Percentiles rank a stretch among this genome's conserved stretches.
phyloP scores from a whole-genome alignment of 805 yeast species.

The Priceomyces melissophilus region DNA sequence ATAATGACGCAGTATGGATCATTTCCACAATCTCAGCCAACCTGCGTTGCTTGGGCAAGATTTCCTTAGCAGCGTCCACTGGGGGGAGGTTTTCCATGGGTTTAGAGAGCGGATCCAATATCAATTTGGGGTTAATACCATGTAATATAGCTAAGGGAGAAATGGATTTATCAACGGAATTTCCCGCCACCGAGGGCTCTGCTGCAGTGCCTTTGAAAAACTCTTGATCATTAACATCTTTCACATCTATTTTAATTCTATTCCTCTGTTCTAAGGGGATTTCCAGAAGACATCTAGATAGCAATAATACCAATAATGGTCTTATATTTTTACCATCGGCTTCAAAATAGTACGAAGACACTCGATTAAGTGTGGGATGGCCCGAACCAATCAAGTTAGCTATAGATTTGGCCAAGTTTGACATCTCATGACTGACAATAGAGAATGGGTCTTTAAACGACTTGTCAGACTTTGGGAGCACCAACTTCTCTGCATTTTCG shows the following conservation, averaged over 20 bases:
- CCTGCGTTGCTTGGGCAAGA: constrained; percentile 90
- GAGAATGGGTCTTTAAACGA: constrained; percentile 79
- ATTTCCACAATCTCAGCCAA: constrained; percentile 96
- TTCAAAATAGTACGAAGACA: constrained; percentile 92
- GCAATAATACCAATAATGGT: constrained; percentile 80
- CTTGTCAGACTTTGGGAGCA: constrained; percentile 51
- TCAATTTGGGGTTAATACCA: constrained; percentile 83
- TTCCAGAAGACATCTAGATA: constrained; percentile 74
- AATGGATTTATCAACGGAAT: constrained; percentile 58
- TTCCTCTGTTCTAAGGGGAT: constrained; percentile 71
- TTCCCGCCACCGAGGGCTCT: constrained; percentile 54
- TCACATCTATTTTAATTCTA: constrained; percentile 56
- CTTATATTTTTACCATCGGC: constrained; percentile 95
- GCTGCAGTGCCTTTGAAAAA: constrained; percentile 58
- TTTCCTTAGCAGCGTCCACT: constrained; percentile 60
- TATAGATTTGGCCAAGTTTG: constrained; percentile 79
- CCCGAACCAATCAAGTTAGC: constrained; percentile 87
- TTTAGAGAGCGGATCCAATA: constrained; percentile 77
- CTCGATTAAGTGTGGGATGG: constrained; percentile 88
- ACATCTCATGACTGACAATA: constrained; percentile 91
- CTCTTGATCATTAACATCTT: constrained; percentile 65
- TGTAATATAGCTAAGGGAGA: constrained; percentile 81
- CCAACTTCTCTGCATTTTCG: constrained; percentile 69
- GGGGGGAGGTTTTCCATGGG: constrained; percentile 73
- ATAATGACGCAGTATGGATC: constrained; percentile 94